Evolutionary conservation across 108 stramenopile species (phyloP), one percentile per base, ranked within the genome.

Genomic region (Skeletonema menzelii): DNA sequence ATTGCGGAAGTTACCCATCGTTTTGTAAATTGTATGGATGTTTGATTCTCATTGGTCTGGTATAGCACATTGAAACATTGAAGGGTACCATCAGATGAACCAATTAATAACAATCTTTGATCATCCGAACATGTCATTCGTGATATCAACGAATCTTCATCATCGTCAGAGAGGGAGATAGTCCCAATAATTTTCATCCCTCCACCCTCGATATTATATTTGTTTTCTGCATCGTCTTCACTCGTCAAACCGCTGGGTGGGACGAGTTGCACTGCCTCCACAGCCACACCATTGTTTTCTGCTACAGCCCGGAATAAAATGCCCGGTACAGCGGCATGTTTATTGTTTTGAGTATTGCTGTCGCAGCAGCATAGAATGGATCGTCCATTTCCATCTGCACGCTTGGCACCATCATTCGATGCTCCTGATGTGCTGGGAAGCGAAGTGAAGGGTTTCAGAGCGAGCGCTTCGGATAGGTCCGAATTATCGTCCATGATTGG

Each of bases 11-110:
- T 81, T 55, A 30, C 69, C 44, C 47, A 89, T 20, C 27, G 76
- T 1, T 28, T 57, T 24, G 53, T n/a, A 31, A 74, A 74, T 46
- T 59, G 73, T 19, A 74, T 56, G 3, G 40, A 27, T 26, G 58
- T 3, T 26, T 73, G 79, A 83, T 81, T 67, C 12, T 14, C 12
- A 8, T n/a, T n/a, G 12, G 12, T 46, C 14, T 24, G 27, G 27
- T 31, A 42, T 27, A 65, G 37, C 3, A 84, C 85, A 69, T 91
- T 77, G 56, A 76, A 77, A 64, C 88, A 93, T 17, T 64, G 56
- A 32, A 93, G 53, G 12, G 85, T 87, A 20, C 88, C 88, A 60
- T 90, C 86, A 20, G 78, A 49, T 38, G 4, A 58, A 12, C 35
- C 73, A n/a, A 79, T 28, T 2, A 75, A 15, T n/a, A 79, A 40